Evolutionary conservation across 139 green algal genomes (phyloP).

Genomic region (Micractinium conductrix): DNA sequence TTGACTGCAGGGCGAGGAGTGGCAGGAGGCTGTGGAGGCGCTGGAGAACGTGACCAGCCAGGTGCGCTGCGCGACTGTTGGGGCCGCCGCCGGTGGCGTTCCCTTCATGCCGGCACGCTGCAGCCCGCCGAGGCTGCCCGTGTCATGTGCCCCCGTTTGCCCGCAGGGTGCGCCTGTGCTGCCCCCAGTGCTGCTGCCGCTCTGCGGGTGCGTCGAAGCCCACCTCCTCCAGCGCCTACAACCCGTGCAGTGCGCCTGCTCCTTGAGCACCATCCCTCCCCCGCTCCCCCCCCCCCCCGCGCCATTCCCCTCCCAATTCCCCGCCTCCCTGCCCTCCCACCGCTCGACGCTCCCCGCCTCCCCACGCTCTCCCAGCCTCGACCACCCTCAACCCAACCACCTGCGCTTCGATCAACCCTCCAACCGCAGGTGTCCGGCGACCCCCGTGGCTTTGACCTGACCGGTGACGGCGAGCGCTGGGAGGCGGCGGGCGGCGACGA

Average conservation of each 20-base stretch:
- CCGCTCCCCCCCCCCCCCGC: not conserved
- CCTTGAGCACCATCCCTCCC: not conserved
- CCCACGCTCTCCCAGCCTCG: not conserved
- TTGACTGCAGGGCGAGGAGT: constrained; percentile 22
- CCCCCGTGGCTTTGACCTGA: constrained; percentile 27
- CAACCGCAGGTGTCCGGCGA: constrained; percentile 30
- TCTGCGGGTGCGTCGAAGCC: too few species aligned
- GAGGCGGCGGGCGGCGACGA: constrained; percentile 30
- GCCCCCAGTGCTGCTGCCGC: too few species aligned
- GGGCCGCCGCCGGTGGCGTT: too few species aligned
- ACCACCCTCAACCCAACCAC: too few species aligned
- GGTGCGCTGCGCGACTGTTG: not conserved
- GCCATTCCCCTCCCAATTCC: not conserved
- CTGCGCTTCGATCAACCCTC: too few species aligned
- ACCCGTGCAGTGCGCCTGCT: not conserved
- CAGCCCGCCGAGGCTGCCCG: not conserved
- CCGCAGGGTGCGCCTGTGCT: too few species aligned
- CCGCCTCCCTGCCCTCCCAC: not conserved
- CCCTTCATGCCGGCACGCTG: not conserved
- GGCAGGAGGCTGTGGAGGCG: constrained; percentile 30
- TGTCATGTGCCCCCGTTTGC: not conserved
- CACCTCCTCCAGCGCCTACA: too few species aligned
- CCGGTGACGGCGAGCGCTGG: constrained; percentile 28
- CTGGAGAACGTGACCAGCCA: constrained; percentile 33
- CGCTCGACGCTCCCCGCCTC: not conserved